phyloP scores from a whole-genome alignment of 768 basidiomycete genomes.

The Lactifluus rugatus region DNA sequence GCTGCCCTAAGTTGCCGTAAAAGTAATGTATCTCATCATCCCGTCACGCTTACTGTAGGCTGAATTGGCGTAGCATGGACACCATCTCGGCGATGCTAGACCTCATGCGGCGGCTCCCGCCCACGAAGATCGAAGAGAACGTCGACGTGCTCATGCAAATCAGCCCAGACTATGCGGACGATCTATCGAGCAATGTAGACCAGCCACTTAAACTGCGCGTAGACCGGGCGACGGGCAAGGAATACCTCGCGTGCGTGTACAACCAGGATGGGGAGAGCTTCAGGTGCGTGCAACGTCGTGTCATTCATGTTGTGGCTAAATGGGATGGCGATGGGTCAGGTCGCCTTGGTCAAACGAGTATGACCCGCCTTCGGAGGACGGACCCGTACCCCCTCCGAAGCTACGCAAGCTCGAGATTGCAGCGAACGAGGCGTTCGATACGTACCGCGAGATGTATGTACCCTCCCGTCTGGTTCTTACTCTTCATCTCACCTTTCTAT shows the following conservation, averaged over 20 bases:
- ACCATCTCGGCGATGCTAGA: constrained; percentile 90
- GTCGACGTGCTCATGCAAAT: constrained; percentile 71
- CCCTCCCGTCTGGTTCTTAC: background rate
- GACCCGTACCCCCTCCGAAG: constrained; percentile 73
- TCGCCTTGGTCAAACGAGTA: constrained; percentile 99
- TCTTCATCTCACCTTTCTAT: background rate
- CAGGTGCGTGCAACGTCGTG: constrained; percentile 37
- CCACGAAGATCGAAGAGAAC: constrained; percentile 80
- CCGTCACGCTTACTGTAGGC: too few relatives aligned
- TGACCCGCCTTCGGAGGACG: constrained; percentile 81
- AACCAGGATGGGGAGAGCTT: constrained; percentile 89
- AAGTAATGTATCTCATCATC: too few relatives aligned
- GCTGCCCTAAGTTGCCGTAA: too few relatives aligned
- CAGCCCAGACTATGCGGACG: constrained; percentile 90
- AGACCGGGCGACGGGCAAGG: constrained; percentile 72
- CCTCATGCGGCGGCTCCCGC: constrained; percentile 92
- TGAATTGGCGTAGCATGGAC: constrained; percentile 36
- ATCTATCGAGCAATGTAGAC: constrained; percentile 90
- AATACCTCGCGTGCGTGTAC: constrained; percentile 91
- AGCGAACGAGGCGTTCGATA: constrained; percentile 95
- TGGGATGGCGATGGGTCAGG: constrained; percentile 32
- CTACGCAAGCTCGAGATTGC: constrained; percentile 86
- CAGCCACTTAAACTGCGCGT: constrained; percentile 78
- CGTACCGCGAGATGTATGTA: constrained; percentile 86
- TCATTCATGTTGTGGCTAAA: too few relatives aligned